A percentile compares a stretch with the other conserved stretches of the same genome.
phyloP scores from a whole-genome alignment of 345 rosid genomes.

The Pseudoturritis turrita region DNA sequence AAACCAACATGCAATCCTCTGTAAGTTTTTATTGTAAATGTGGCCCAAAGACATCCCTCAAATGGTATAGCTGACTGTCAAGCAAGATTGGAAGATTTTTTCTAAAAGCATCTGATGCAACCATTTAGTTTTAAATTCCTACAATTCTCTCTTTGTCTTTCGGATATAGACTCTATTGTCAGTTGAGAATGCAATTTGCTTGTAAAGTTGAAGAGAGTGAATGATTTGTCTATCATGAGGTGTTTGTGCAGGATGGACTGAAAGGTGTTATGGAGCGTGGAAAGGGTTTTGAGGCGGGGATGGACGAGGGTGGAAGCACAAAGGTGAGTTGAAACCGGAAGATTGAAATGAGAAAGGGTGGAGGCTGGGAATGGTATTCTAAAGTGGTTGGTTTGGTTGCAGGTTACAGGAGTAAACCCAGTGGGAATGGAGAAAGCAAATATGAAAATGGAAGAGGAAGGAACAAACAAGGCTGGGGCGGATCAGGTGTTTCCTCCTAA shows the following conservation, averaged over 20 bases:
- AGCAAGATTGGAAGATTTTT: neutral
- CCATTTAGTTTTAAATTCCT: no score
- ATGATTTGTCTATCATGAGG: neutral
- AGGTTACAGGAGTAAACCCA: conserved; percentile 48
- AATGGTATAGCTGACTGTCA: neutral
- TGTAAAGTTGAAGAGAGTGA: neutral
- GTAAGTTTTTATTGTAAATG: conserved; percentile 6
- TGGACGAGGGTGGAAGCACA: conserved; percentile 46
- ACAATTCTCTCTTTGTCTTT: neutral
- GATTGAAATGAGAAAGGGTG: neutral
- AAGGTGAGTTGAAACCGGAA: conserved; percentile 39
- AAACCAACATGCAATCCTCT: conserved; percentile 46
- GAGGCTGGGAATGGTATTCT: neutral
- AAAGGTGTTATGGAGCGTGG: conserved; percentile 47
- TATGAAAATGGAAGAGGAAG: conserved; percentile 66
- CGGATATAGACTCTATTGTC: neutral
- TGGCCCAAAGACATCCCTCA: conserved; percentile 10
- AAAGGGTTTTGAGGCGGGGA: conserved; percentile 44
- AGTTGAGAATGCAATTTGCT: neutral
- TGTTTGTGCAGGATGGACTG: conserved; percentile 48
- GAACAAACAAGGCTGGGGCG: conserved; percentile 37
- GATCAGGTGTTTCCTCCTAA: conserved; percentile 53
- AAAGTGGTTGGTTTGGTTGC: conserved; percentile 27
- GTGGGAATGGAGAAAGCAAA: conserved; percentile 60
- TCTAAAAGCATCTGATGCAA: neutral